These are phyloP conservation scores for Verruconis gallopava DNA, from an alignment of 2,329 filamentous ascomycete genomes.

Conservation along the genomic window DNA sequence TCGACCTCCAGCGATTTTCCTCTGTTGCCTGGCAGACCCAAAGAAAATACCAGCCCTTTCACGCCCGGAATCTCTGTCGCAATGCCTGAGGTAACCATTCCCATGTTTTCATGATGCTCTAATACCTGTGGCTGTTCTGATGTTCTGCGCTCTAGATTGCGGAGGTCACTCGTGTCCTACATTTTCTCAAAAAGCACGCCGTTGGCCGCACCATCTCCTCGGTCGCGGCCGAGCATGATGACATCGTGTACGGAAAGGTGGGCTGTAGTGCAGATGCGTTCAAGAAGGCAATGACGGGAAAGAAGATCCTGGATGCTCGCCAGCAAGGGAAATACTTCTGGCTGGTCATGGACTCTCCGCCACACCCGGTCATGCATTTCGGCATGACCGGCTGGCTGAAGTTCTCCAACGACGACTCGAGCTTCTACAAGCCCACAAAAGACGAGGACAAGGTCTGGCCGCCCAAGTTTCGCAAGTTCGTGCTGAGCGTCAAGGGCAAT, in stretches of 20 bases:
- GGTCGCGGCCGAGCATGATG: constrained; percentile 63
- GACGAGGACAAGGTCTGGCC: constrained; percentile 60
- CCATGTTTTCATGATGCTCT: background rate
- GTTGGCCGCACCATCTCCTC: constrained; percentile 66
- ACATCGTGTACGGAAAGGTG: constrained; percentile 80
- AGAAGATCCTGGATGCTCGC: constrained; percentile 56
- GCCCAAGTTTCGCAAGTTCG: constrained; percentile 80
- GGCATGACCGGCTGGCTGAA: constrained; percentile 67
- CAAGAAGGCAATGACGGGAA: constrained; percentile 58
- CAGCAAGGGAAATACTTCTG: constrained; percentile 98
- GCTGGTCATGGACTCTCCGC: constrained; percentile 62
- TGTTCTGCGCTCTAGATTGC: no score
- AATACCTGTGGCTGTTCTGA: background rate
- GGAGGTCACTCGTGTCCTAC: constrained; percentile 67
- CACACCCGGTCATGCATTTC: constrained; percentile 70
- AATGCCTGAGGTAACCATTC: constrained; percentile 25
- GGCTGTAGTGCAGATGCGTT: constrained; percentile 69
- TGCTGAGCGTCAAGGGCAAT: constrained; percentile 50
- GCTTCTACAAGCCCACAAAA: constrained; percentile 59
- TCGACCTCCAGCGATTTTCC: no score
- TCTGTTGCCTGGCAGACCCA: no score
- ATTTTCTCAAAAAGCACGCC: constrained; percentile 71
- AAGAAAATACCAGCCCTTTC: no score
- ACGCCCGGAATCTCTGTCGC: no score
- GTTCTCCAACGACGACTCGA: constrained; percentile 63